Base-by-base conservation (phyloP, 2,329 filamentous ascomycete genomes). In the Penicillium sp. region DNA sequence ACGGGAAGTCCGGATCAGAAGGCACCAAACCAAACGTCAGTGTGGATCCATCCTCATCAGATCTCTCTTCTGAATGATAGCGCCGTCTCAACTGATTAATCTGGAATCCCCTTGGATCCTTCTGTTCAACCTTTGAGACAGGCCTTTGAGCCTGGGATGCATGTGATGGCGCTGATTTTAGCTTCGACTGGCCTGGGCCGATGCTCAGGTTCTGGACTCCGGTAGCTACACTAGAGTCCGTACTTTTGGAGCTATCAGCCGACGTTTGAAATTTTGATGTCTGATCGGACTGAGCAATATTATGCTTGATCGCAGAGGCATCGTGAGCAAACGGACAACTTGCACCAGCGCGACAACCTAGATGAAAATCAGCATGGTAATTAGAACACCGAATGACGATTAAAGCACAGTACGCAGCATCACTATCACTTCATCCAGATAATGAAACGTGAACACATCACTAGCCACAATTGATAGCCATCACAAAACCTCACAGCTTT, bases 1-100 rank as follows among this genome's bases (percentile, higher is more conserved):
- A 93, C 1, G 90, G 88, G 65, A 94, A 93, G 67, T 94, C 90
- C 0, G 90, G 90, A 68, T 94, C 90, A 5, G 90, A 91, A 5
- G 90, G 90, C 11, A 75, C 75, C 57, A 94, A 75, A 48, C 79
- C 83, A 71, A 93, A 90, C 9, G 78, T 74, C 34, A 92, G 72
- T 14, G 82, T 79, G 0, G 83, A 84, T 3, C 78, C 79, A 45
- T 82, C 80, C 55, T 81, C 65, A 56, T 73, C 70, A 28, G 72
- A 67, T 40, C 68, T 70, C 59, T 83, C 79, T 44, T 74, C 70
- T 11, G 82, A 81, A 50, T 73, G 74, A 71, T 85, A 93, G 29
- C 90, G 83, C 59, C 84, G 83, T 64, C 84, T 81, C 56, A 93
- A 75, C 76, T 94, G 90, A 56, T 83, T 83, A 47, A 93, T 74